phyloP scores from a whole-genome alignment of 441 rosid species.

The Pelargonium australe region DNA sequence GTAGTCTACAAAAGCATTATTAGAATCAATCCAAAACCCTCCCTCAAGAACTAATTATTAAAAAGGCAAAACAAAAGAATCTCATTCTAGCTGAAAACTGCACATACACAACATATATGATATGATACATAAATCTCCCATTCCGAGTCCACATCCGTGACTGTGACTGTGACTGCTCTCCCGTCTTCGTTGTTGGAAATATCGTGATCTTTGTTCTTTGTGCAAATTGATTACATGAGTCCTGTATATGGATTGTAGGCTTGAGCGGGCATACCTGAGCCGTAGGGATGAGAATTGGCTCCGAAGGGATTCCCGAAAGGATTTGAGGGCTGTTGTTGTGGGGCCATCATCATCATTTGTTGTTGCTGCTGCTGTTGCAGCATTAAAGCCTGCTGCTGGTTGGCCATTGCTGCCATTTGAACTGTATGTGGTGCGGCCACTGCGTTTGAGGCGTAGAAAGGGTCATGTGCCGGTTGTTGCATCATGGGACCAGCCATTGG shows the following conservation, averaged over 20 bases:
- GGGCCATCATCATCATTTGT: slow-evolving; percentile 51
- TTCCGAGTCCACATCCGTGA: too few species aligned
- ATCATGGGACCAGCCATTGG: slow-evolving; percentile 47
- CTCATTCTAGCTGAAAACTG: slow-evolving; percentile 37
- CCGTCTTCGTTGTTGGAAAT: too few species aligned
- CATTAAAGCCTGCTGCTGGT: slow-evolving; percentile 71
- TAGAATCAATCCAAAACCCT: slow-evolving; percentile 13
- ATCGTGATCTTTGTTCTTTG: neutral
- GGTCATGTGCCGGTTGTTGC: slow-evolving; percentile 55
- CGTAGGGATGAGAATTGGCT: slow-evolving; percentile 46
- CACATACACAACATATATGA: slow-evolving; percentile 44
- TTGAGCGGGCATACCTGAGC: slow-evolving; percentile 58
- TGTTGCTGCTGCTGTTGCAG: slow-evolving; percentile 27
- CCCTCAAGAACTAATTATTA: slow-evolving; percentile 26
- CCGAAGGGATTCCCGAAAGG: slow-evolving; percentile 63
- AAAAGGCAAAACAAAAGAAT: slow-evolving; percentile 27
- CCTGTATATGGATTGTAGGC: slow-evolving; percentile 68
- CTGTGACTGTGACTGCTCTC: too few species aligned
- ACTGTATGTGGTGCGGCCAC: slow-evolving; percentile 58
- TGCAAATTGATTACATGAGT: slow-evolving; percentile 29
- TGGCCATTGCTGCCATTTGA: slow-evolving; percentile 72
- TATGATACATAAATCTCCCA: slow-evolving; percentile 22
- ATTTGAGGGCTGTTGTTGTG: slow-evolving; percentile 40
- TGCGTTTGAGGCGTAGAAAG: slow-evolving; percentile 50
- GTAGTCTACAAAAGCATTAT: neutral